phyloP scores from a whole-genome alignment of 2,329 filamentous ascomycete genomes.

The Colletotrichum higginsianum region DNA sequence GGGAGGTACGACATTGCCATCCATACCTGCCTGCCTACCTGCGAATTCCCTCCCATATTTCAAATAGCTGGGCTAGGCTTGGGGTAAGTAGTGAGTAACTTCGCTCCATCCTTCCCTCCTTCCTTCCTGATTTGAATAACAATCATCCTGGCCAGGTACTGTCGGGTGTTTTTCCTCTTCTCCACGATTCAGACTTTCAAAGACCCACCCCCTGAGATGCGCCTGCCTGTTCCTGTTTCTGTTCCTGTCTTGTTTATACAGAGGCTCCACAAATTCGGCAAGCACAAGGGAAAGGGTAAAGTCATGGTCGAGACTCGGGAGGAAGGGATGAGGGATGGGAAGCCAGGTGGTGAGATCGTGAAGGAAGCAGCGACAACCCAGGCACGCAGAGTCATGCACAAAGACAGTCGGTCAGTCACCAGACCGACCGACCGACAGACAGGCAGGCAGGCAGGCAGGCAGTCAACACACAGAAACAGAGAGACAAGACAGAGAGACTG shows the following conservation, averaged over 20 bases:
- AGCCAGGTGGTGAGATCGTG: neutral
- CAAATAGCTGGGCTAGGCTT: no score
- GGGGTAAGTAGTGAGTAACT: no score
- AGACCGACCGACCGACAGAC: no score
- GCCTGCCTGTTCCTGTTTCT: constrained; percentile 19
- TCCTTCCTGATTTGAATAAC: neutral
- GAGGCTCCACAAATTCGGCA: neutral
- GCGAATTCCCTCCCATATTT: no score
- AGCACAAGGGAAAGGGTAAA: neutral
- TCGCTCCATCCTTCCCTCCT: neutral
- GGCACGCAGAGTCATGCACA: no score
- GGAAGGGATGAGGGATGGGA: neutral
- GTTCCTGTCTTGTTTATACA: neutral
- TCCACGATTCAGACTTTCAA: neutral
- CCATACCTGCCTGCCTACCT: neutral
- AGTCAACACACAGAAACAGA: no score
- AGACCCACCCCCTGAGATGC: neutral
- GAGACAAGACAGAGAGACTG: no score
- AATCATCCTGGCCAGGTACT: neutral
- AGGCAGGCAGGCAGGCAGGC: no score
- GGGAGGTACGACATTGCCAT: neutral
- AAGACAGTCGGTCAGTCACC: no score
- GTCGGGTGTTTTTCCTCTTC: neutral
- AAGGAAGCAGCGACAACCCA: neutral
- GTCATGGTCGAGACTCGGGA: neutral